Evolutionary conservation across 169 alveolate genomes (phyloP).

Genomic region (Plasmodium coatneyi): DNA sequence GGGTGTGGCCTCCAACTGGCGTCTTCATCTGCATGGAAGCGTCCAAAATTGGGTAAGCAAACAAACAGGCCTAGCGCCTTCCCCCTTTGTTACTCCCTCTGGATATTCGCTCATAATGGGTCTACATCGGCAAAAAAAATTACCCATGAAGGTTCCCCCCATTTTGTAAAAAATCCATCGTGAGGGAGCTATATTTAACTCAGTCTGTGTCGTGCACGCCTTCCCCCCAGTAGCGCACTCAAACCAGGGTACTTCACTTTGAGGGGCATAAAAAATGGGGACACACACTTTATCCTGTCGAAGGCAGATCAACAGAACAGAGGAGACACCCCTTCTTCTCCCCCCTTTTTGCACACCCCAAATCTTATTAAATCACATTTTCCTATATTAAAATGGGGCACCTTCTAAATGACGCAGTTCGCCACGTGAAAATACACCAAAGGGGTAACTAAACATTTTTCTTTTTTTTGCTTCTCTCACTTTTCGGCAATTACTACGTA

Average conservation of each 20-base stretch:
- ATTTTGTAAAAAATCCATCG: background rate
- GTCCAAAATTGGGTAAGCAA: background rate
- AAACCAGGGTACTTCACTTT: background rate
- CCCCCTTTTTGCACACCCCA: background rate
- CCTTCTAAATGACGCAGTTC: background rate
- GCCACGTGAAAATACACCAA: background rate
- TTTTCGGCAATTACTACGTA: background rate
- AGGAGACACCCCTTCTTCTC: background rate
- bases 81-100: background rate
- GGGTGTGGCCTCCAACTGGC: background rate
- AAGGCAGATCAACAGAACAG: background rate
- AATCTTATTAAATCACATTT: background rate
- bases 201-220: background rate
- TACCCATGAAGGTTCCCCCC: background rate
- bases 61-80: background rate
- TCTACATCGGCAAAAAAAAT: background rate
- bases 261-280: background rate
- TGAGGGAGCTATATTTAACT: background rate
- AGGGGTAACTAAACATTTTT: background rate
- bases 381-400: background rate
- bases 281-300: background rate
- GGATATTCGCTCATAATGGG: background rate
- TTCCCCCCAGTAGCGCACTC: background rate
- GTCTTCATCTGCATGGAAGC: background rate
- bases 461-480: background rate